Evolutionary conservation across 352 stramenopile genomes (phyloP).

Genomic region (Thraustochytrium sp.): DNA sequence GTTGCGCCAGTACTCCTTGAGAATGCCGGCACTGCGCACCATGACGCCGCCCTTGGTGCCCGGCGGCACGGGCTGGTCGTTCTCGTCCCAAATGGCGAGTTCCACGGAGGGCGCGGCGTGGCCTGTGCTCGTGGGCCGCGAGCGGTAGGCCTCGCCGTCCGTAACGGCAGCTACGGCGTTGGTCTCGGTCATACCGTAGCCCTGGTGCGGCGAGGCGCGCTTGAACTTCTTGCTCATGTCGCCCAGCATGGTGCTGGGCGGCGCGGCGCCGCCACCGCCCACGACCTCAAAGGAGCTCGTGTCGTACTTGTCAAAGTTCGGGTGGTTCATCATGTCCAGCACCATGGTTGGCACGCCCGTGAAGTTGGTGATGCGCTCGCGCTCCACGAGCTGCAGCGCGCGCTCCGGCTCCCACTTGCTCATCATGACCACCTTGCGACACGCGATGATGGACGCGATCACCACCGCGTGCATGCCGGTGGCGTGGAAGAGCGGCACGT

Average conservation of each 20-base stretch:
- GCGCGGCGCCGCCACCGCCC: background rate
- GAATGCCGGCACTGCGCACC: background rate
- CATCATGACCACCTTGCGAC: conserved; percentile 13
- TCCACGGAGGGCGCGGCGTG: background rate
- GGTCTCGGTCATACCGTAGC: conserved; percentile 17
- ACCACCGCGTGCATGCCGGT: background rate
- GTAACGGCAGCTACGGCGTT: background rate
- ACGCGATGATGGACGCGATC: background rate
- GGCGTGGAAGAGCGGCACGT: conserved; percentile 5
- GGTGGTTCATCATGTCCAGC: conserved; percentile 20
- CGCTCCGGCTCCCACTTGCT: background rate
- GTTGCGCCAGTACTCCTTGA: too few species aligned
- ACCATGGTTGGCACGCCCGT: conserved; percentile 33
- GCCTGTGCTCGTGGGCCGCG: background rate
- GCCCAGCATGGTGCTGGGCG: background rate
- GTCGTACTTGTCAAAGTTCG: conserved; percentile 18
- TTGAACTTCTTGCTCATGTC: background rate
- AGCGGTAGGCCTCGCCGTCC: background rate
- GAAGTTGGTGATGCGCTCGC: background rate
- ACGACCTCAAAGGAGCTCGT: background rate
- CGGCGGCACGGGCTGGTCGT: background rate
- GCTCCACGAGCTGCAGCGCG: background rate
- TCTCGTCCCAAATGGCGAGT: background rate
- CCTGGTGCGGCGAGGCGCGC: background rate
- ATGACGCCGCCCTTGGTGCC: background rate